Percentiles rank a stretch among this genome's conserved stretches.
Conservation (phyloP, 1,284 basidiomycete species). For the Mycena sp. region DNA sequence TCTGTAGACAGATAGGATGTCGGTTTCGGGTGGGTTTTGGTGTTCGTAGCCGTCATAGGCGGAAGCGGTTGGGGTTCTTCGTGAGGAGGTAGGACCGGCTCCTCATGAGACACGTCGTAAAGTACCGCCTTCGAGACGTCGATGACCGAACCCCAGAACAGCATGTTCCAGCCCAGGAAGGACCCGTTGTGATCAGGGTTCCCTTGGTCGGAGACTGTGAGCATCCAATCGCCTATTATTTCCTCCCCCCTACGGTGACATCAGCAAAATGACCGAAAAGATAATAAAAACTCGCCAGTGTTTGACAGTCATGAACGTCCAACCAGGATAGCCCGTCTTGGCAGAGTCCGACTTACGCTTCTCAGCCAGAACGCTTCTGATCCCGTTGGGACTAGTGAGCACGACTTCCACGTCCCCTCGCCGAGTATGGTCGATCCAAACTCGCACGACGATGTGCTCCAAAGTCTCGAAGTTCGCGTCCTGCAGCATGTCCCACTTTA, state of each 20-base stretch:
- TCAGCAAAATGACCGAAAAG: constrained; percentile 13
- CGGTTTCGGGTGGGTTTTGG: constrained; percentile 19
- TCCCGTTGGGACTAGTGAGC: constrained; percentile 85
- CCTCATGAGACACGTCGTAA: constrained; percentile 64
- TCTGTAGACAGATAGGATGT: constrained; percentile 18
- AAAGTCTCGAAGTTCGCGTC: constrained; percentile 86
- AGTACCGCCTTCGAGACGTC: constrained; percentile 76
- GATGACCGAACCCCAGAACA: constrained; percentile 91
- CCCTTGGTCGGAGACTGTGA: constrained; percentile 84
- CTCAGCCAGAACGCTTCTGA: constrained; percentile 89
- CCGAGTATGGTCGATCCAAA: constrained; percentile 90
- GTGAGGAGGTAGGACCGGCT: constrained; percentile 58
- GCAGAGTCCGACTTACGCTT: constrained; percentile 77
- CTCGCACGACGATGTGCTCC: constrained; percentile 92
- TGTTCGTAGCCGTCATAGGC: constrained; percentile 12
- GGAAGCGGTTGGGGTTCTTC: constrained; percentile 18
- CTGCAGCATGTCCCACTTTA: constrained; percentile 78
- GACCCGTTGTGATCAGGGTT: constrained; percentile 70
- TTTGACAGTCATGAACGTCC: constrained; percentile 98
- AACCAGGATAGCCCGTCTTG: constrained; percentile 83
- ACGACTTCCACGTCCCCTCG: constrained; percentile 95
- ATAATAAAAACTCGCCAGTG: constrained; percentile 81
- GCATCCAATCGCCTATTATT: constrained; percentile 91
- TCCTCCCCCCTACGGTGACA: constrained; percentile 82
- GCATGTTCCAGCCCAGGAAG: constrained; percentile 93